Evolutionary conservation across 2,329 filamentous ascomycete genomes (phyloP).

Genomic region (Nannizziopsis barbatae): DNA sequence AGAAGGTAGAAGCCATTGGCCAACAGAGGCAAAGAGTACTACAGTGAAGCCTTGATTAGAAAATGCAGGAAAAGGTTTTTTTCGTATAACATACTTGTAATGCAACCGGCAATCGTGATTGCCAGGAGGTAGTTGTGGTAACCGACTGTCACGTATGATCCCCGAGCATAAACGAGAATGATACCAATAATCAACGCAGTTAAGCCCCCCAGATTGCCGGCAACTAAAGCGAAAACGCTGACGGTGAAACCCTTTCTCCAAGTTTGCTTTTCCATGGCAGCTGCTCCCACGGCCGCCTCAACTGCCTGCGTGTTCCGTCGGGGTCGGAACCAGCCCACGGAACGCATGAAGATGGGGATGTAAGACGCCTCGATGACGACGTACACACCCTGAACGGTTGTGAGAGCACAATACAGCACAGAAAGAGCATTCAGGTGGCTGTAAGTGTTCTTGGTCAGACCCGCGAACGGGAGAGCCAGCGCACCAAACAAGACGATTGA

Average conservation of each 20-base stretch:
- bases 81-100: constrained; percentile 2
- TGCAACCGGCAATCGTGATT: constrained; percentile 6
- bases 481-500: constrained; percentile 5
- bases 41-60: neutral
- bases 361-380: constrained; percentile 6
- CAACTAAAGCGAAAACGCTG: constrained; percentile 4
- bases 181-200: constrained; percentile 4
- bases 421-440: neutral
- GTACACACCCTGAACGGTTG: constrained; percentile 6
- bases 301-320: neutral
- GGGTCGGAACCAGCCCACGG: constrained; percentile 5
- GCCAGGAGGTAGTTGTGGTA: constrained; percentile 8
- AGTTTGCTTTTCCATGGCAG: neutral
- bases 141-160: constrained; percentile 4
- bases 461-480: constrained; percentile 5
- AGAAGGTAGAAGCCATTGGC: constrained; percentile 5
- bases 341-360: constrained; percentile 9
- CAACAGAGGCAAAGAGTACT: constrained; percentile 2
- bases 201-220: constrained; percentile 3
- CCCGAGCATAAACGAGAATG: constrained; percentile 7
- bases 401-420: constrained; percentile 3
- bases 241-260: constrained; percentile 9
- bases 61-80: too few relatives aligned
- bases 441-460: neutral
- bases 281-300: neutral